Percentiles rank a stretch among this genome's conserved stretches.
Conservation (phyloP, 805 yeast species). For the Cyberlindnera saturnus region DNA sequence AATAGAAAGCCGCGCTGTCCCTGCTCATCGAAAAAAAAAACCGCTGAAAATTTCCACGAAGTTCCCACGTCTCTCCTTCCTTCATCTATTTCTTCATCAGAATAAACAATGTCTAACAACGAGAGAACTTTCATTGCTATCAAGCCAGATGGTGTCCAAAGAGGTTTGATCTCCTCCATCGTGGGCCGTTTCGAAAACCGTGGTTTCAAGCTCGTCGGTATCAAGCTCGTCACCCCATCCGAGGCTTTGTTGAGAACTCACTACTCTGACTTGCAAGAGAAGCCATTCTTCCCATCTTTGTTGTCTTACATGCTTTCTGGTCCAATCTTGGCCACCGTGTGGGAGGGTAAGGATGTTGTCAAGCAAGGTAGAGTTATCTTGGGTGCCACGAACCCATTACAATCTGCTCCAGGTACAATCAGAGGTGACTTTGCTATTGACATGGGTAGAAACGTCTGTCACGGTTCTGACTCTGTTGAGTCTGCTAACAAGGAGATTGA, state of each 20-base stretch:
- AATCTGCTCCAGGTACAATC: constrained; percentile 98
- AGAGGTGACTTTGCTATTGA: constrained; percentile 99
- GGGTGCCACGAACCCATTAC: constrained; percentile 99
- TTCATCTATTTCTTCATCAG: not conserved
- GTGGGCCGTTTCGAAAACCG: constrained; percentile 91
- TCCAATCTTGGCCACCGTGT: constrained; percentile 97
- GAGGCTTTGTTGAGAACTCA: constrained; percentile 86
- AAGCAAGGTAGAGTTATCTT: constrained; percentile 96
- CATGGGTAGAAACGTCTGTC: constrained; percentile 98
- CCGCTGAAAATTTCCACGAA: not conserved
- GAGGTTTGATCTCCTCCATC: constrained; percentile 90
- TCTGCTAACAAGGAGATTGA: constrained; percentile 92
- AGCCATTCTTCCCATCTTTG: constrained; percentile 98
- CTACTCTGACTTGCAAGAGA: constrained; percentile 90
- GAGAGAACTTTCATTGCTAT: constrained; percentile 92
- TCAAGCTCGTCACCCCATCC: constrained; percentile 84
- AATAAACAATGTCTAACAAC: constrained; percentile 26
- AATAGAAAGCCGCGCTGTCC: too few relatives aligned
- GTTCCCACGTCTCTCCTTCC: not conserved
- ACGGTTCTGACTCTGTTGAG: constrained; percentile 99
- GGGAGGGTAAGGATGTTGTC: constrained; percentile 99
- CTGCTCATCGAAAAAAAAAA: too few relatives aligned
- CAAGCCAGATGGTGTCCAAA: constrained; percentile 99
- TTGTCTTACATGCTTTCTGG: constrained; percentile 96
- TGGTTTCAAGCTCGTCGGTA: constrained; percentile 96